phyloP scores from a whole-genome alignment of 192 early-diverging fungal genomes.

The Coemansia furcata region DNA sequence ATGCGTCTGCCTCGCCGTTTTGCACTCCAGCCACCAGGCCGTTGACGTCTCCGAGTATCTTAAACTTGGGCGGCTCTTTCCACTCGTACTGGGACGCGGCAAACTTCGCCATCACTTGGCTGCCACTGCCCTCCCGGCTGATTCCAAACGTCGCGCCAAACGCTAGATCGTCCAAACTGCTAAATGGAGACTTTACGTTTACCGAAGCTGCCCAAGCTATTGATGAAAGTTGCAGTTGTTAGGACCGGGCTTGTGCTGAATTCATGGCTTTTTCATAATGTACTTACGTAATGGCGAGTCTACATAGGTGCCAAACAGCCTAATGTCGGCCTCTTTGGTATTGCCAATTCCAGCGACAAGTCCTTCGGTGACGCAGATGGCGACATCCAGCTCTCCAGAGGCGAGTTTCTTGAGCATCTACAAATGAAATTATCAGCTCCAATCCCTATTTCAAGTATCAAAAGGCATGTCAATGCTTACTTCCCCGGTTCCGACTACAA shows the following conservation, averaged over 20 bases:
- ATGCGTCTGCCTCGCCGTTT: constrained; percentile 64
- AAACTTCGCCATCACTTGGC: constrained; percentile 71
- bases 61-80: constrained; percentile 58
- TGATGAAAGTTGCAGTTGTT: constrained; percentile 6
- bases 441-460: neutral
- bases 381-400: constrained; percentile 70
- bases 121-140: constrained; percentile 75
- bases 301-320: constrained; percentile 80
- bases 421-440: neutral
- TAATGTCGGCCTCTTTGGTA: constrained; percentile 51
- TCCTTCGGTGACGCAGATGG: constrained; percentile 89
- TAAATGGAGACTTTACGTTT: constrained; percentile 45
- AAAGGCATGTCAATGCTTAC: constrained; percentile 14
- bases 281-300: constrained; percentile 66
- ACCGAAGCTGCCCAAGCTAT: constrained; percentile 71
- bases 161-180: constrained; percentile 42
- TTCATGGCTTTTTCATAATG: neutral
- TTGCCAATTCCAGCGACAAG: constrained; percentile 56
- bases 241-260: neutral
- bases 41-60: constrained; percentile 70
- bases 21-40: constrained; percentile 69
- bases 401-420: constrained; percentile 70
- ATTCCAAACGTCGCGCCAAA: constrained; percentile 55
- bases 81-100: constrained; percentile 63
- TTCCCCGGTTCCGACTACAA: constrained; percentile 58